Base-by-base conservation (phyloP, 1,284 basidiomycete species). In the Irpex sp. region DNA sequence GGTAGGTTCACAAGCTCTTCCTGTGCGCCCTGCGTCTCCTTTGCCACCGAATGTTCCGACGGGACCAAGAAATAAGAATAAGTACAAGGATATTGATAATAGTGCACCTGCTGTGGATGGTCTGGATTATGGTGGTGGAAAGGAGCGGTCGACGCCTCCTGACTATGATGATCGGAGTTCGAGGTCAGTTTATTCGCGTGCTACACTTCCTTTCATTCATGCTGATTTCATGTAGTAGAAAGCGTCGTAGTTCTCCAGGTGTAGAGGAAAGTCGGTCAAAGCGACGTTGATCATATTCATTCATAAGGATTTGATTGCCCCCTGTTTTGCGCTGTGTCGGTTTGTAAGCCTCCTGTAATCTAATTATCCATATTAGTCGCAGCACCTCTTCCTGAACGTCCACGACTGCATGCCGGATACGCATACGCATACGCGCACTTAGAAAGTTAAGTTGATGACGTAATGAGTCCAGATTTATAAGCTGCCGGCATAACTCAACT, bases 11-110 rank as follows among this genome's bases (percentile, higher is more conserved):
- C 59, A 19, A 71, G 69, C 67, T 7, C 57, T 73, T 19, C 87
- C 89, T 57, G 84, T 85, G 44, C 83, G 91, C 59, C 87, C 92
- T 15, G 87, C 90, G 3, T 92, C 91, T 0, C 91, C 91, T 31
- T 81, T 93, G 0, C 92, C 92, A 3, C 90, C 92, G 15, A 87
- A 87, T 66, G 91, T 94, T 21, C 92, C 92, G 0, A 94, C 92
- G 0, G 92, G 92, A 1, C 92, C 92, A 8, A 82, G 92, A 54
- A 93, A 92, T 73, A 88, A 91, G 72, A 92, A 92, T 73, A 92
- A 92, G 73, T 93, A 94, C 78, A 93, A 93, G 76, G 92, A 94
- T 73, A 83, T 92, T 44, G 90, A 92, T 70, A 58, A 58, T 19
- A 91, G 90, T 70, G 88, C 88, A 1, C 86, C 88, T 63, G 89